Evolutionary conservation across 2,329 filamentous ascomycete species (phyloP).

Genomic region (Fusarium sp.): DNA sequence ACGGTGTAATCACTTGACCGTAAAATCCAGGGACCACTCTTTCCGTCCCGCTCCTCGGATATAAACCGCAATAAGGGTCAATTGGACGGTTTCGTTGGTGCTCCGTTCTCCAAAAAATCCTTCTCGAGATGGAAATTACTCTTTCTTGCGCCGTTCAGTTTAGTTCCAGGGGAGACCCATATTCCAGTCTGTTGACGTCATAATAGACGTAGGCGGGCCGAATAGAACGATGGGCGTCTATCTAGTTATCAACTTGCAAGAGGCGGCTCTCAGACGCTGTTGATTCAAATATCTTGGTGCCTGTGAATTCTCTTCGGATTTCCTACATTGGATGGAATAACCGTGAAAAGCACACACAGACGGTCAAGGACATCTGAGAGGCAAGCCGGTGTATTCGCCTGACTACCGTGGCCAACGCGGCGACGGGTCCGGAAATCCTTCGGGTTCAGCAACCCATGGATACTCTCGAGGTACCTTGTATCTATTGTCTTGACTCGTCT

Average conservation of each 20-base stretch:
- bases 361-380: not conserved
- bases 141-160: slow-evolving; percentile 5
- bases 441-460: slow-evolving; percentile 4
- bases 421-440: slow-evolving; percentile 32
- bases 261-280: not conserved
- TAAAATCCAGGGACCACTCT: not conserved
- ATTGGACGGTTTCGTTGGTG: slow-evolving; percentile 13
- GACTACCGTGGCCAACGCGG: slow-evolving; percentile 24
- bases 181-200: slow-evolving; percentile 37
- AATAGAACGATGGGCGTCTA: slow-evolving; percentile 13
- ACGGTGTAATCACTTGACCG: slow-evolving; percentile 3
- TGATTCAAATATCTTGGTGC: not conserved
- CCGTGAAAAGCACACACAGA: not conserved
- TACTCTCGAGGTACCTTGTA: not conserved
- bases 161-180: slow-evolving; percentile 13
- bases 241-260: not conserved
- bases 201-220: slow-evolving; percentile 19
- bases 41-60: slow-evolving; percentile 20
- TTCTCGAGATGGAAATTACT: slow-evolving; percentile 8
- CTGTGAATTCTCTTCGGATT: slow-evolving; percentile 13
- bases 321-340: slow-evolving; percentile 15
- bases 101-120: slow-evolving; percentile 9
- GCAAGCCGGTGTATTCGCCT: not conserved
- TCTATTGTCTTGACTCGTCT: not conserved
- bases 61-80: slow-evolving; percentile 11